Base-by-base conservation (phyloP, 2,329 filamentous ascomycete genomes). In the Emericellopsis atlantica region DNA sequence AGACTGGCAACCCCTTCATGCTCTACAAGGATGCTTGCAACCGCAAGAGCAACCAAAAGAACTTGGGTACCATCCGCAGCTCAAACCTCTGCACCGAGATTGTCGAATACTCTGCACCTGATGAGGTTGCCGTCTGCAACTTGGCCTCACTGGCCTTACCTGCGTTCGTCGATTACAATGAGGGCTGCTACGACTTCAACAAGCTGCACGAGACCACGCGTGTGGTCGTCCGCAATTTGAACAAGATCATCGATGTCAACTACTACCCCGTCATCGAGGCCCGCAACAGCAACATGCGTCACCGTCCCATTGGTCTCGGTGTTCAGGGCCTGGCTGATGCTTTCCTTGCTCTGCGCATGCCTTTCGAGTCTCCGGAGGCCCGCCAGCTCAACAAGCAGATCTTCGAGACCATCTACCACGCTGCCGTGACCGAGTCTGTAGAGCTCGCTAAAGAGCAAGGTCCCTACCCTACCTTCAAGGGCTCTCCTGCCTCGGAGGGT, bases 41-140 rank as follows among this genome's bases (percentile, higher is more conserved):
- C 78, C 80, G 80, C 62, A 98, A 98, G 83, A 95, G 89, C 74
- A 98, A 98, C 77, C 92, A 98, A 72, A 96, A 98, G 82, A 98
- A 98, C 67, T 75, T 98, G 26, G 92, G 92, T 50, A 95, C 89
- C 47, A 98, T 98, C 54, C 88, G 88, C 64, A 95, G 87, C 74
- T 98, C 92, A 57, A 98, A 98, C 65, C 74, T 98, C 38, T 98
- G 92, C 79, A 96, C 90, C 39, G 92, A 98, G 67, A 98, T 98
- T 54, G 77, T 98, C 49, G 92, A 98, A 70, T 98, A 95, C 72
- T 93, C 74, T 49, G 87, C 92, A 31, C 90, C 92, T 31, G 92
- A 98, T 64, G 92, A 98, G 75, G 92, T 98, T 39, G 92, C 92
- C 51, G 92, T 96, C 44, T 98, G 92, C 74, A 98, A 98, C 69